Evolutionary conservation across 164 flowering plant genomes (phyloP), one percentile per base, ranked within the genome.

Genomic region (Stephania yunnanensis): DNA sequence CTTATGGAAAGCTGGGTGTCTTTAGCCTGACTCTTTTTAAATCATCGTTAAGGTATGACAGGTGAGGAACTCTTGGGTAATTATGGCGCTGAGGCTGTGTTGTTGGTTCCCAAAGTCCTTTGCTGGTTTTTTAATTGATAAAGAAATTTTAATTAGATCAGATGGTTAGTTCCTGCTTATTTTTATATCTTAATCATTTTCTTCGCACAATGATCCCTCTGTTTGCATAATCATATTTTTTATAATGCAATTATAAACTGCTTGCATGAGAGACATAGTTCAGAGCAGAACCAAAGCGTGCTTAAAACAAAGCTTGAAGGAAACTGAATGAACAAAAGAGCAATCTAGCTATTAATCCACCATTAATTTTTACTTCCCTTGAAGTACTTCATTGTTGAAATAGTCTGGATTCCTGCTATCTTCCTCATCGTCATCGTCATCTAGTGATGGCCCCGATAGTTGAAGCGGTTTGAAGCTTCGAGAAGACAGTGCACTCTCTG

Each of bases 351-450:
- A 36, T 36, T 36, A 36, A 36, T 36, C 42, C 53, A 50, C 20
- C 36, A 19, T 19, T n/a, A 46, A 5, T 42, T 7, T 0, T 77
- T 75, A 79, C 67, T 76, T 58, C 12, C 71, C 67, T 1, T 76
- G 86, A 78, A 83, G 80, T 31, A 83, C 78, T 2, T 78, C 78
- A 68, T 84, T 77, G 15, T 82, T 78, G 70, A 84, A 83, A 29
- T 78, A 73, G 30, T 73, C 53, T 4, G 85, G 86, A 15, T 69
- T 67, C 64, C 71, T 66, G 20, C 90, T 86, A 55, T 88, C 89
- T 75, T 92, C 89, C 64, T 89, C 92, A 15, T 88, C 92, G 0
- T 87, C 92, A 0, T 90, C 91, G 7, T 88, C 88, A 0, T 84
- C 87, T 0, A 75, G 81, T 20, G 81, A 52, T 6, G 78, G 86